Conservation (phyloP, 352 stramenopile genomes). For the Pilasporangium apinafurcum region DNA sequence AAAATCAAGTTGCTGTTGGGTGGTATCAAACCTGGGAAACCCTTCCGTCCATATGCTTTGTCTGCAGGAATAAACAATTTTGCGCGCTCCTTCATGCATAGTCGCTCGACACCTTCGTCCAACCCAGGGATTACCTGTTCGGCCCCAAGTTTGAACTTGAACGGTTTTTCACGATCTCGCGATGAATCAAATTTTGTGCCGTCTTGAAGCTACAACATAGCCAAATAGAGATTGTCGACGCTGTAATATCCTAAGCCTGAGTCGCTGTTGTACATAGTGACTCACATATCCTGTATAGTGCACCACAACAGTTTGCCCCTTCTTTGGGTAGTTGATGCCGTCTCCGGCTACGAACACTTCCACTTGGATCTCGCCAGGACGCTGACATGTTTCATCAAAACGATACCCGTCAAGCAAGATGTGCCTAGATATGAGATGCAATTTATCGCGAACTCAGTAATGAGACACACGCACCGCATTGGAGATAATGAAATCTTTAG, state of each 20-base stretch:
- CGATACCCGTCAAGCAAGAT: too few relatives aligned
- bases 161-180: conserved; percentile 74
- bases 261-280: not conserved
- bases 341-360: conserved; percentile 88
- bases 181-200: conserved; percentile 76
- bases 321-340: conserved; percentile 86
- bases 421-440: too few relatives aligned
- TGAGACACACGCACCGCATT: conserved; percentile 26
- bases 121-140: conserved; percentile 88
- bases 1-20: conserved; percentile 92
- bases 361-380: conserved; percentile 70
- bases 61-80: conserved; percentile 85
- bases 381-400: conserved; percentile 14
- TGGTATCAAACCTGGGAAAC: conserved; percentile 82
- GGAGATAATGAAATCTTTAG: conserved; percentile 48
- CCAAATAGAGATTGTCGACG: too few relatives aligned
- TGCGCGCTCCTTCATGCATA: conserved; percentile 82
- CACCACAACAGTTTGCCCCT: conserved; percentile 80
- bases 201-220: conserved; percentile 61
- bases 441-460: not conserved
- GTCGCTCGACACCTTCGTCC: conserved; percentile 72
- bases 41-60: conserved; percentile 83
- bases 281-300: conserved; percentile 87
- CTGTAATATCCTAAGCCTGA: not conserved
- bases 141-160: conserved; percentile 86